Base-by-base conservation (phyloP, 1,139 yeast genomes). In the Maudiozyma humilis region DNA sequence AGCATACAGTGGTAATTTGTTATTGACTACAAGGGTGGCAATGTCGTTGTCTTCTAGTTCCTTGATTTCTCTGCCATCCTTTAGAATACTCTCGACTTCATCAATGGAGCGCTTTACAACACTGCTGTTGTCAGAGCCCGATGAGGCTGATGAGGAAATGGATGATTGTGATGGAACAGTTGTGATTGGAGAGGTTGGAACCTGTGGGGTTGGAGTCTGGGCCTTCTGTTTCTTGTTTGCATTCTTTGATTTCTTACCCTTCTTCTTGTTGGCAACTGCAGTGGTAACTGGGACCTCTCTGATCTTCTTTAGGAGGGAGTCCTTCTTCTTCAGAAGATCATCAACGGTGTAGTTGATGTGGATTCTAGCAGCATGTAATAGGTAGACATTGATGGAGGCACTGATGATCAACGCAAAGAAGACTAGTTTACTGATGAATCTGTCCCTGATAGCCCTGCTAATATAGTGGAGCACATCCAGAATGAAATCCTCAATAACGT, bases 1-100 rank as follows among this genome's bases (percentile, higher is more conserved):
- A 0, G 98, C 96, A 62, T 93, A 91, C 46, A 91, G 69, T 27
- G 98, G 97, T 47, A 93, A 69, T 59, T 85, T 85, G 34, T 95
- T 95, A 13, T 75, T 67, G 15, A 78, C 72, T 37, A 84, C 91
- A 50, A 93, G 75, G 1, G 76, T 67, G 3, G 82, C 73, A 47
- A 91, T 75, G 65, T 91, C 96, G 41, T 77, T 81, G 62, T 93
- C 78, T 44, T 69, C 69, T 51, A 91, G 73, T 18, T 76, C 69
- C 54, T 75, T 75, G 32, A 87, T 77, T 36, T 78, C 72, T 14
- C 7, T 37, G 23, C 97, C 97, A 2, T 75, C 78, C 60, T 86
- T 82, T 70, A 85, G 65, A 23, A 77, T 62, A 16, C 71, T 71
- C 40, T 74, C 69, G 50, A 88, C 73, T 50, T 83, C 87, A 3